Percentiles rank a stretch among this genome's conserved stretches.
Evolutionary conservation across 2,329 filamentous ascomycete species (phyloP).

Genomic region (Colletotrichum australisinense): DNA sequence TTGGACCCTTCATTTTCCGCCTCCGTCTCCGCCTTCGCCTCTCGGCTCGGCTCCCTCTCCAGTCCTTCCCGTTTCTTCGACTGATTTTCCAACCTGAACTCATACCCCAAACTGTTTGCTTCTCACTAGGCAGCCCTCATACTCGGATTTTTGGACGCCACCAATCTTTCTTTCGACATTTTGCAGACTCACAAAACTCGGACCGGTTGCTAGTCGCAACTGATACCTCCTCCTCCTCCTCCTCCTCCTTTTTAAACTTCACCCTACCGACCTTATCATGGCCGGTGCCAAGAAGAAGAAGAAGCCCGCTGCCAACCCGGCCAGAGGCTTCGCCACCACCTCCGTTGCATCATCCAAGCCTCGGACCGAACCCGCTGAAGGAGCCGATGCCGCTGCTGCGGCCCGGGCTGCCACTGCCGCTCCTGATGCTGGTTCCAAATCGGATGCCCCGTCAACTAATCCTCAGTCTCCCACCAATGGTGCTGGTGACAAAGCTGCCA

Average conservation of each 20-base stretch:
- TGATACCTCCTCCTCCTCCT: not conserved
- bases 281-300: slow-evolving; percentile 86
- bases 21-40: slow-evolving; percentile 23
- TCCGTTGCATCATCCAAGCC: slow-evolving; percentile 84
- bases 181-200: not conserved
- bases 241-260: not conserved
- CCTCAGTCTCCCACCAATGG: slow-evolving; percentile 37
- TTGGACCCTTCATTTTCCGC: slow-evolving; percentile 9
- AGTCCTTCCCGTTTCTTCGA: slow-evolving; percentile 4
- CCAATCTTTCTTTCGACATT: not conserved
- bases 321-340: slow-evolving; percentile 92
- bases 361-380: slow-evolving; percentile 67
- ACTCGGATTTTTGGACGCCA: no score
- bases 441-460: slow-evolving; percentile 45
- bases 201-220: not conserved
- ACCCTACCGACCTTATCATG: slow-evolving; percentile 59
- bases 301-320: slow-evolving; percentile 88
- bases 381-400: slow-evolving; percentile 36
- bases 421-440: not conserved
- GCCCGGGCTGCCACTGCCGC: slow-evolving; percentile 8
- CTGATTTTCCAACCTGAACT: not conserved
- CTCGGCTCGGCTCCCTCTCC: slow-evolving; percentile 20
- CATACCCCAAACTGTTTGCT: not conserved
- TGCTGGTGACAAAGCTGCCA: slow-evolving; percentile 39
- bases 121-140: not conserved